A percentile compares a stretch with the other conserved stretches of the same genome.
Evolutionary conservation across 2,329 filamentous ascomycete genomes (phyloP).

Genomic region (Venturia oleaginea): DNA sequence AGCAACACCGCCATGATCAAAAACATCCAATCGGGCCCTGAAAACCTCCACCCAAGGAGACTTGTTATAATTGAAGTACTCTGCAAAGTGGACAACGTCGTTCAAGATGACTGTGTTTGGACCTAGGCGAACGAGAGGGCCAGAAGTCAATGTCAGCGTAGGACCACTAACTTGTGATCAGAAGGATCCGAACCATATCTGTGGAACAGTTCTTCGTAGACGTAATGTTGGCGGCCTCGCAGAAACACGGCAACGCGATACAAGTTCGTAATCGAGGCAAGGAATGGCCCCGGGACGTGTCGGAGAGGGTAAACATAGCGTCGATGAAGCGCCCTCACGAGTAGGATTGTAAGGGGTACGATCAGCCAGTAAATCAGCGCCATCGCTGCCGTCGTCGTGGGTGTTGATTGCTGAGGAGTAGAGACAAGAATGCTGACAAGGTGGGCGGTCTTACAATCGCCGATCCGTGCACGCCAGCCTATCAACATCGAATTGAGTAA

Average conservation of each 20-base stretch:
- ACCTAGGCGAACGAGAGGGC: not conserved
- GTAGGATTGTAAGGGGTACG: not conserved
- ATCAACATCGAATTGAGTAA: too few relatives aligned
- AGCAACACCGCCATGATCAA: too few relatives aligned
- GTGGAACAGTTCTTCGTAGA: not conserved
- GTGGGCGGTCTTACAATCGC: not conserved
- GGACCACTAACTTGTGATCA: not conserved
- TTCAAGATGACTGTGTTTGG: not conserved
- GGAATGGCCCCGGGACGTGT: not conserved
- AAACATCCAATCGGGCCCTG: not conserved
- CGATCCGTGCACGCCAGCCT: too few relatives aligned
- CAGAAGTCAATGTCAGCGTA: too few relatives aligned
- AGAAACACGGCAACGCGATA: not conserved
- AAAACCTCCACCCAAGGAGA: not conserved
- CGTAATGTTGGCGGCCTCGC: not conserved
- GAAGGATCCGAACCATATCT: not conserved
- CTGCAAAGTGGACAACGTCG: not conserved
- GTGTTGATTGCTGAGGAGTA: not conserved
- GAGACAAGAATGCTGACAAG: too few relatives aligned
- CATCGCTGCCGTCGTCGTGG: not conserved
- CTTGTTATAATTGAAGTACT: not conserved
- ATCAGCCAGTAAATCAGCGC: not conserved
- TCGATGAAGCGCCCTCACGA: not conserved
- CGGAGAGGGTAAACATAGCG: not conserved
- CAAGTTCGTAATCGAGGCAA: not conserved